Evolutionary conservation across 176 grass and related monocot genomes (phyloP).

Genomic region (Triticum urartu): DNA sequence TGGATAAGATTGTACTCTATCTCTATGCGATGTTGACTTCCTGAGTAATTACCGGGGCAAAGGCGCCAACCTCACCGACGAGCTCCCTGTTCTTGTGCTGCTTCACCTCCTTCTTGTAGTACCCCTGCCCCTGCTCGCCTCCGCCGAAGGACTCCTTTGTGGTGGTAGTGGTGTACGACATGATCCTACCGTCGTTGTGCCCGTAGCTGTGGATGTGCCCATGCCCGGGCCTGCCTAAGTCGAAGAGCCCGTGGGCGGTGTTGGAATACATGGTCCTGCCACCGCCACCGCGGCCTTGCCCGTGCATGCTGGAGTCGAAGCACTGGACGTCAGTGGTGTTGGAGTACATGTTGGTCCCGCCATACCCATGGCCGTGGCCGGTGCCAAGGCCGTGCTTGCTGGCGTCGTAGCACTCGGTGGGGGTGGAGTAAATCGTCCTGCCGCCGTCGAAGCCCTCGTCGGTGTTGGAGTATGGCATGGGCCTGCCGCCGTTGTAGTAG

Average conservation of each 20-base stretch:
- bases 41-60: slow-evolving; percentile 43
- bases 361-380: neutral
- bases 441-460: neutral
- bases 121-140: slow-evolving; percentile 1
- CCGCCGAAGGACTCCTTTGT: slow-evolving; percentile 22
- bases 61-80: slow-evolving; percentile 60
- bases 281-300: neutral
- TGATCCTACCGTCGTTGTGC: neutral
- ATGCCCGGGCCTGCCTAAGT: neutral
- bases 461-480: neutral
- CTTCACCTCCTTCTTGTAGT: slow-evolving; percentile 62
- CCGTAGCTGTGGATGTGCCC: neutral
- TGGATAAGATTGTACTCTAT: neutral
- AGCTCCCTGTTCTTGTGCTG: slow-evolving; percentile 74
- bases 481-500: slow-evolving; percentile 18
- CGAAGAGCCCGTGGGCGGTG: slow-evolving; percentile 33
- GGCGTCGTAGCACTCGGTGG: neutral
- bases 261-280: slow-evolving; percentile 29
- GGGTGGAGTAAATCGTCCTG: slow-evolving; percentile 27
- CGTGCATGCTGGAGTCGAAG: neutral
- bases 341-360: slow-evolving; percentile 23
- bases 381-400: neutral
- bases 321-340: slow-evolving; percentile 24
- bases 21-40: neutral
- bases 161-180: slow-evolving; percentile 5